These are phyloP conservation scores for Pythium plurisporium DNA, from an alignment of 352 stramenopile species.

Conservation along the genomic window DNA sequence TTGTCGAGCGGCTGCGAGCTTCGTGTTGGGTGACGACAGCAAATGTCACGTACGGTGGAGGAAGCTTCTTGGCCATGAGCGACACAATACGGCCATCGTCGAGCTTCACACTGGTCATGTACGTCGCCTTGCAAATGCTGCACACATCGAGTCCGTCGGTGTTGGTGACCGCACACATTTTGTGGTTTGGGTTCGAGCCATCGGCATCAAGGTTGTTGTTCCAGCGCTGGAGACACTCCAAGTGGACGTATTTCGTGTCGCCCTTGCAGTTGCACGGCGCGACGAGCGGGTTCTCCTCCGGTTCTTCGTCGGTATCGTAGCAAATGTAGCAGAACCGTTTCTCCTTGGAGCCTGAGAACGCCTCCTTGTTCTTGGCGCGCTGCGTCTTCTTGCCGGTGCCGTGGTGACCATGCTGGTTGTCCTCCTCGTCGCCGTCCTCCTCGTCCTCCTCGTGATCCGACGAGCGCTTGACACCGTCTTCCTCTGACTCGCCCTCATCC, in stretches of 20 bases:
- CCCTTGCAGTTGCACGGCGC: conserved; percentile 90
- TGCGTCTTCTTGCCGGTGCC: conserved; percentile 15
- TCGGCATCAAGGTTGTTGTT: conserved; percentile 86
- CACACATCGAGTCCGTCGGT: conserved; percentile 86
- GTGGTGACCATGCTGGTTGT: conserved; percentile 1
- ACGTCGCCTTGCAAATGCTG: conserved; percentile 90
- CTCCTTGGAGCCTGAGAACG: conserved; percentile 35
- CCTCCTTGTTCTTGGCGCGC: conserved; percentile 28
- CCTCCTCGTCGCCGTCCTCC: conserved; percentile 15
- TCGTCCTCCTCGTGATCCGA: conserved; percentile 14
- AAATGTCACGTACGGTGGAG: conserved; percentile 89
- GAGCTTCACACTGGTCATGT: conserved; percentile 86
- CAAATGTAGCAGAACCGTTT: conserved; percentile 92
- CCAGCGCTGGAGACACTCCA: conserved; percentile 92
- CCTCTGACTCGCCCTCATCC: conserved; percentile 75
- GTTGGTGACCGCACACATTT: conserved; percentile 88
- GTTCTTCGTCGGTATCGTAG: conserved; percentile 88
- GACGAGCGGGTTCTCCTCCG: conserved; percentile 83
- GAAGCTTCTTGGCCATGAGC: conserved; percentile 82
- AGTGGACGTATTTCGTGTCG: conserved; percentile 90
- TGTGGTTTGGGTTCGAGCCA: conserved; percentile 75
- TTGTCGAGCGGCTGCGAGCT: conserved; percentile 70
- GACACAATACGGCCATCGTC: conserved; percentile 82
- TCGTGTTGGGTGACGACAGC: conserved; percentile 90
- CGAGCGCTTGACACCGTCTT: conserved; percentile 40